phyloP scores from a whole-genome alignment of 495 filamentous ascomycete species.

The Cenococcum geophilum region DNA sequence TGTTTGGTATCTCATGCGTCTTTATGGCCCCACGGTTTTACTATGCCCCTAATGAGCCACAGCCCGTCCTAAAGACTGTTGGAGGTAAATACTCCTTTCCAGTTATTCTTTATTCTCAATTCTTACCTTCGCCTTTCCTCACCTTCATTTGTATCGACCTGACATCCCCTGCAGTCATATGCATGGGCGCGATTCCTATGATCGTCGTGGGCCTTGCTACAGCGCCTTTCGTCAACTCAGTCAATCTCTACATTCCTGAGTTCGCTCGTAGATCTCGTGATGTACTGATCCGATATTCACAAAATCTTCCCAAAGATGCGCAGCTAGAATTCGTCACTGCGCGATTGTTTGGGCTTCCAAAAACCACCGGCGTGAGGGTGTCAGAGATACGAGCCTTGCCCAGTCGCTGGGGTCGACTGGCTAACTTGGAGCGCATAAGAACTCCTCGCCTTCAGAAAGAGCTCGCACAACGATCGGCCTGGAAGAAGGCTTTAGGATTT shows the following conservation, averaged over 20 bases:
- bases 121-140: neutral
- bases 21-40: slow-evolving; percentile 56
- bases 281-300: slow-evolving; percentile 57
- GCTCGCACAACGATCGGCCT: slow-evolving; percentile 8
- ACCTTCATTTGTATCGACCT: neutral
- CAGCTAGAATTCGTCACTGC: slow-evolving; percentile 65
- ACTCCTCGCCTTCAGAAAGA: neutral
- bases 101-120: too few relatives aligned
- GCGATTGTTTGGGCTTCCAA: slow-evolving; percentile 55
- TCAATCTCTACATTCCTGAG: slow-evolving; percentile 29
- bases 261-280: slow-evolving; percentile 56
- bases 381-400: slow-evolving; percentile 46
- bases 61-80: neutral
- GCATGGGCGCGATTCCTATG: slow-evolving; percentile 58
- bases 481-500: neutral
- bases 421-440: slow-evolving; percentile 45
- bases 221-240: slow-evolving; percentile 32
- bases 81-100: slow-evolving; percentile 1
- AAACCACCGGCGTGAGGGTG: slow-evolving; percentile 43
- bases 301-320: slow-evolving; percentile 55
- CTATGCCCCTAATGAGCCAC: slow-evolving; percentile 40
- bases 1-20: slow-evolving; percentile 57
- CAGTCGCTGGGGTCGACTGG: slow-evolving; percentile 42
- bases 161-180: slow-evolving; percentile 42
- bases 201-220: slow-evolving; percentile 59